Base-by-base conservation (phyloP, 768 basidiomycete species). In the Tulasnella calospora region DNA sequence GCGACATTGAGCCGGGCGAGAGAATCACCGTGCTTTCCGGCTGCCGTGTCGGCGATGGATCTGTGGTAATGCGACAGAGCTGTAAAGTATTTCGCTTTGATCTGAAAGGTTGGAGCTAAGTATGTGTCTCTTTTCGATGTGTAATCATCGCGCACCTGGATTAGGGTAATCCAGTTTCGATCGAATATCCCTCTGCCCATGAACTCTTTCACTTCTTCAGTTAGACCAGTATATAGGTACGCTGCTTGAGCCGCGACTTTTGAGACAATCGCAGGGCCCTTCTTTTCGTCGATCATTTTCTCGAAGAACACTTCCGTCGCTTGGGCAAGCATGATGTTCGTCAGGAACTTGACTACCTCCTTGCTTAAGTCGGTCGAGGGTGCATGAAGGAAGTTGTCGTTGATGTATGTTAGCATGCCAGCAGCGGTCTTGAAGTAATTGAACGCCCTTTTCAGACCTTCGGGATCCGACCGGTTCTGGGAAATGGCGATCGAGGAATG, bases 351-450 rank as follows among this genome's bases (percentile, higher is more conserved):
- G 87, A 99, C 89, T 77, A 99, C 94, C 79, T 99, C 97, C 27
- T 95, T 89, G 82, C 92, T 92, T 69, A 99, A 89, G 85, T 99
- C 98, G 1, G 94, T 98, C 30, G 94, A 95, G 0, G 98, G 98
- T 0, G 97, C 98, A 82, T 99, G 98, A 0, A 99, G 87, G 84
- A 99, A 99, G 88, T 99, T 98, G 85, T 99, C 98, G 86, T 99
- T 98, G 87, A 99, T 96, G 84, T 99, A 99, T 8, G 92, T 95
- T 82, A 98, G 90, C 95, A 99, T 98, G 27, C 98, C 98, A 2
- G 96, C 94, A 57, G 93, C 91, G 15, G 93, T 90, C 23, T 92
- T 88, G 82, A 95, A 94, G 85, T 95, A 96, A 85, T 94, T 90
- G 86, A 98, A 99, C 0, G 97, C 90, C 44, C 95, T 90, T 85